Conservation (phyloP, 352 stramenopile genomes). For the Phytophthora fragariaefolia region DNA sequence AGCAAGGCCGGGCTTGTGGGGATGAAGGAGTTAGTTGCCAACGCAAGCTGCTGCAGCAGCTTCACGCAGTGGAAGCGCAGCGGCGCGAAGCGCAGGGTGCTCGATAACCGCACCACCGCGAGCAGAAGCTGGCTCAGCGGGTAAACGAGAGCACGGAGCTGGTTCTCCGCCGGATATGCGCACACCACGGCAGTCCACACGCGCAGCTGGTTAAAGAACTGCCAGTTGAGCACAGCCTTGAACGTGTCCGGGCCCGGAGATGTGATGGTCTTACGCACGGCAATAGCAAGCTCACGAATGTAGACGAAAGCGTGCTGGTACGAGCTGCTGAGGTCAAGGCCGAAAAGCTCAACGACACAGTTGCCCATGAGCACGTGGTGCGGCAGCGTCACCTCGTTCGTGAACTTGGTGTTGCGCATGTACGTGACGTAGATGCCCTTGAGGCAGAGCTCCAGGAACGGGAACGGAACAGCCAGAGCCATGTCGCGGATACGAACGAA, state of each 20-base stretch:
- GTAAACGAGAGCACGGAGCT: slow-evolving; percentile 95
- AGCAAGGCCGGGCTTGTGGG: slow-evolving; percentile 94
- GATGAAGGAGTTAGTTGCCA: slow-evolving; percentile 95
- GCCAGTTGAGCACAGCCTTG: slow-evolving; percentile 95
- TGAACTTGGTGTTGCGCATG: slow-evolving; percentile 96
- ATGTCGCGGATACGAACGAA: slow-evolving; percentile 97
- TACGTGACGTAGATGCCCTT: slow-evolving; percentile 97
- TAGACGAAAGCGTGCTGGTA: slow-evolving; percentile 99
- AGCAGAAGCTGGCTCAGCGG: slow-evolving; percentile 93
- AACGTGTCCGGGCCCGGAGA: slow-evolving; percentile 93
- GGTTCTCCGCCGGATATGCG: slow-evolving; percentile 81
- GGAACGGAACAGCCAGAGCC: slow-evolving; percentile 94
- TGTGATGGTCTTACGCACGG: slow-evolving; percentile 96
- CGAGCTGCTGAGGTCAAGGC: slow-evolving; percentile 94
- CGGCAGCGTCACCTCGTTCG: slow-evolving; percentile 83
- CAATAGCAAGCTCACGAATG: slow-evolving; percentile 98
- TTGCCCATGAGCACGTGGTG: slow-evolving; percentile 95
- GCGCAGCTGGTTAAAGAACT: slow-evolving; percentile 98
- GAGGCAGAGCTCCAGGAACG: slow-evolving; percentile 96
- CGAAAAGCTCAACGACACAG: slow-evolving; percentile 98
- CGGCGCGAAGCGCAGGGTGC: slow-evolving; percentile 87
- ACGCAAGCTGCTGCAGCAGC: slow-evolving; percentile 96
- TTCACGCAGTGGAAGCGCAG: slow-evolving; percentile 97
- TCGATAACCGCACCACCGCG: slow-evolving; percentile 77
- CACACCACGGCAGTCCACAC: slow-evolving; percentile 97